Base-by-base conservation (phyloP, 1,284 basidiomycete genomes). In the Cryptococcus neoformans region DNA sequence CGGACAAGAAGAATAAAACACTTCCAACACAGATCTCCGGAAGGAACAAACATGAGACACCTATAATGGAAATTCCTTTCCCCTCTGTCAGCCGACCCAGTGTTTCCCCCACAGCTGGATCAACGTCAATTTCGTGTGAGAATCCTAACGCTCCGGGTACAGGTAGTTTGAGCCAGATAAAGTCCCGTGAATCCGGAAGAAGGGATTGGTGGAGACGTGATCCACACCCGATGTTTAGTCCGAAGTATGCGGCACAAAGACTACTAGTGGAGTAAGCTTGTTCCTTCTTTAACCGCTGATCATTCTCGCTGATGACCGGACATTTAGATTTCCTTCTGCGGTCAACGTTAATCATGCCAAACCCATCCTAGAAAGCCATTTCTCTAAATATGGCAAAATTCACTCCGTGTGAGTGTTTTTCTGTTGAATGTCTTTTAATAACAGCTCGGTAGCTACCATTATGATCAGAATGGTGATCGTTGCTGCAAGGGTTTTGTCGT, bases 201-300 rank as follows among this genome's bases (percentile, higher is more conserved):
- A 47, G 51, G 9, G 35, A 62, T 21, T 65, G 58, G 58, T 72
- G 67, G 64, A 67, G 64, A 45, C 41, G 54, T 11, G 49, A 56
- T 7, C 58, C 64, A 2, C 69, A 70, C 48, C 70, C 71, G 10
- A 60, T 63, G 51, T 65, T 59, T 40, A 64, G 62, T 21, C 62
- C 63, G 1, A 44, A 17, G 17, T 75, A 60, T 48, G 62, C 64
- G 3, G 49, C 45, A 2, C 65, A 61, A 37, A 49, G 73, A 6
- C 14, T 75, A 3, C 35, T 60, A 0, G 59, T 75, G 4, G 38
- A 41, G 71, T 72, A 36, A 59, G 72, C 58, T 38, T 36, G 21
- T 11, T 3, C 14, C 34, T 36, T 44, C 17, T n/a, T 6, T 8
- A 3, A 8, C 34, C 38, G 17, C 39, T 46, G 12, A 10, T 21